Evolutionary conservation across 2,329 filamentous ascomycete species (phyloP), one percentile per base, ranked within the genome.

Genomic region (Exophiala phaeomuriformis): DNA sequence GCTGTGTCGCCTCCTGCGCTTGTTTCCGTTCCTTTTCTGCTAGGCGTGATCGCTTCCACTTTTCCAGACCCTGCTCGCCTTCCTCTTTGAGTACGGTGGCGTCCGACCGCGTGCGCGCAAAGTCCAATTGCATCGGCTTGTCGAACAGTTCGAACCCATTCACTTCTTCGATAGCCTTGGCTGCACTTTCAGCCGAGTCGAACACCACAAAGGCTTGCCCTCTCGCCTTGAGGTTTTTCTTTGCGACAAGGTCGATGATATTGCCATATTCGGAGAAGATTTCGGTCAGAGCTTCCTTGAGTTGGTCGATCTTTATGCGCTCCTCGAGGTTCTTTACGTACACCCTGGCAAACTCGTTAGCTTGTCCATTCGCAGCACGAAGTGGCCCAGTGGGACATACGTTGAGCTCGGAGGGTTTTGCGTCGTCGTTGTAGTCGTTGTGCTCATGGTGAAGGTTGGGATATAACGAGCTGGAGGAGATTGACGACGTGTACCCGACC

Each of bases 181-280:
- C 75, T 2, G 90, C 90, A n/a, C 84, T 81, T 51, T 90, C 86
- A n/a, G 85, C 75, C 57, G 77, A 80, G 64, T 94, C 89, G 68
- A 90, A 97, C 43, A 97, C 90, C 47, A 98, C 74, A 67, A 98
- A 98, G 0, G 93, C 93, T 72, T 98, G 93, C 8, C 93, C 93
- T 69, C 94, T 96, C 41, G 89, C 88, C 68, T 88, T 90, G 31
- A 97, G 72, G 69, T 94, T 96, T 60, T 82, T 88, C 75, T 95
- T 95, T 42, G 88, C 88, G 55, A 95, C 80, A 48, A 95, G 81
- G 59, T 95, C 90, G 63, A 95, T 73, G 57, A 95, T 82, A 53
- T 77, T 84, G 59, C 93, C 93, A 71, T 93, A 96, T 70, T 95
- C 88, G 59, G 83, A 83, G 73, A 97, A 97, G 65, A 97, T 78